phyloP scores from a whole-genome alignment of 2,329 filamentous ascomycete genomes.

The Lomentospora prolificans region DNA sequence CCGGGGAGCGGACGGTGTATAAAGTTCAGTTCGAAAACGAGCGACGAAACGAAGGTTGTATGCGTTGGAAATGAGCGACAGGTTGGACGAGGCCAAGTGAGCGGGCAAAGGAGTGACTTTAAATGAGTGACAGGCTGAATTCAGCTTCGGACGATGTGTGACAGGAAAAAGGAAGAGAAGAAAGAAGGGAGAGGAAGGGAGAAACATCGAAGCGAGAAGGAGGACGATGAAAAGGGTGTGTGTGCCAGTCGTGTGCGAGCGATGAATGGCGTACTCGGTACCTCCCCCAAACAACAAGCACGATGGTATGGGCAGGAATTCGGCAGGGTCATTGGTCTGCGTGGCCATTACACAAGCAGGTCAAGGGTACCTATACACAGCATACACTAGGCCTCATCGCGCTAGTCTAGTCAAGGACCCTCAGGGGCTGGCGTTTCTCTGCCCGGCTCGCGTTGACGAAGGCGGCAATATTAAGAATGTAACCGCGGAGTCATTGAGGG shows the following conservation, averaged over 20 bases:
- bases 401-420: too few species aligned
- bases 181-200: background rate
- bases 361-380: too few species aligned
- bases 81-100: background rate
- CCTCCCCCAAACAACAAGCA: background rate
- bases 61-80: slow-evolving; percentile 7
- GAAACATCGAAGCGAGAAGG: background rate
- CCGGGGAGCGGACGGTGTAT: background rate
- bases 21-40: background rate
- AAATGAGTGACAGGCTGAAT: slow-evolving; percentile 8
- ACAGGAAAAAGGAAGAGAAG: background rate
- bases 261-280: background rate
- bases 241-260: background rate
- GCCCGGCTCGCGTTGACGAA: background rate
- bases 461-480: background rate
- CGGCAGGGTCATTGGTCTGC: background rate
- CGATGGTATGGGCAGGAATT: background rate
- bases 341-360: background rate
- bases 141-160: background rate
- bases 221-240: background rate
- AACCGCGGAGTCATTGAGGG: background rate
- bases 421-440: background rate
- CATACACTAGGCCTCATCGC: too few species aligned
- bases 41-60: slow-evolving; percentile 2
- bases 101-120: slow-evolving; percentile 3